Conservation (phyloP, 345 rosid species). For the Brassica napus region DNA sequence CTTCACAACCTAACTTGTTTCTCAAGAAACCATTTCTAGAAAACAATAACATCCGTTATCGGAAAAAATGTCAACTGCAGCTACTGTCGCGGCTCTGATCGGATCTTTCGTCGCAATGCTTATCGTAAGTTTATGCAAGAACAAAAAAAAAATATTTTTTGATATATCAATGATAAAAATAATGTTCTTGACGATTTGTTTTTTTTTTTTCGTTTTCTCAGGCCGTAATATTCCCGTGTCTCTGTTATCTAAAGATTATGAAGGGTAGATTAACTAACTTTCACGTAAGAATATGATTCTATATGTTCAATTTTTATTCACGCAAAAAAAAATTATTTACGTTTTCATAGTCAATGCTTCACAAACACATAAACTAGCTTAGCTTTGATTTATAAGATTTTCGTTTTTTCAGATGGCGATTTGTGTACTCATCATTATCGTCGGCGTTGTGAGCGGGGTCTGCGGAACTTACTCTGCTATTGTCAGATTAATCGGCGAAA, state of each 20-base stretch:
- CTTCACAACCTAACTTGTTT: conserved; percentile 43
- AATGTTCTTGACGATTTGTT: not conserved
- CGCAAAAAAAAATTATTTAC: not conserved
- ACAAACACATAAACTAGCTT: not conserved
- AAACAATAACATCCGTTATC: not conserved
- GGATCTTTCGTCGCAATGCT: conserved; percentile 78
- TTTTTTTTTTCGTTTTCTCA: conserved; percentile 27
- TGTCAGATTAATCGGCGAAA: conserved; percentile 41
- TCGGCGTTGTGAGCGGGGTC: conserved; percentile 50
- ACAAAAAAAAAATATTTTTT: not conserved
- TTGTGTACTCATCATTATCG: conserved; percentile 45
- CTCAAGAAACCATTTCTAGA: not conserved
- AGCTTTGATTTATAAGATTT: not conserved
- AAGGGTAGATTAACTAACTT: conserved; percentile 47
- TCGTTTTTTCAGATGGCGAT: conserved; percentile 44
- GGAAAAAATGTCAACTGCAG: conserved; percentile 40
- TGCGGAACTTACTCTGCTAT: conserved; percentile 68
- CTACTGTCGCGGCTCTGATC: conserved; percentile 58
- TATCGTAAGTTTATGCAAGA: conserved; percentile 48
- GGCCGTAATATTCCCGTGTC: conserved; percentile 72
- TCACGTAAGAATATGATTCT: conserved; percentile 43
- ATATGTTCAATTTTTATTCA: not conserved
- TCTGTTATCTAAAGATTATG: conserved; percentile 58
- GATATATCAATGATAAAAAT: not conserved
- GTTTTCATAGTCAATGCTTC: not conserved